Percentiles rank a stretch among this genome's conserved stretches.
These are phyloP conservation scores for Starmerella vaccinii DNA, from an alignment of 805 yeast species.

Conservation along the genomic window DNA sequence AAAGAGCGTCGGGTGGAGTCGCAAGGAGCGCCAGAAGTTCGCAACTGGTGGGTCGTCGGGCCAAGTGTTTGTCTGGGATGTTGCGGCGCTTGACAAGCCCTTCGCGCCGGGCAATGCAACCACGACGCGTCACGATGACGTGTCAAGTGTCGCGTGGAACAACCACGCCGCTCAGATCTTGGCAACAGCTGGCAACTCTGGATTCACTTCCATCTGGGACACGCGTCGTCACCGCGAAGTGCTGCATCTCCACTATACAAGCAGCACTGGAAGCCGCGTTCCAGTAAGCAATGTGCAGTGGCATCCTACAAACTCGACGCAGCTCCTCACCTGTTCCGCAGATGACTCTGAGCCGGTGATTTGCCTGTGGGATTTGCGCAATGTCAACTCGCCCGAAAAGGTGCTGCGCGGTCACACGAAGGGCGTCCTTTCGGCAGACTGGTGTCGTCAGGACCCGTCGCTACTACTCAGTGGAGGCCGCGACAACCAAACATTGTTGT, in stretches of 20 bases:
- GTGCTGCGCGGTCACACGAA: constrained; percentile 55
- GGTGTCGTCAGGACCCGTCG: constrained; percentile 78
- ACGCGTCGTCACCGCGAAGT: constrained; percentile 79
- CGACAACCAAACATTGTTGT: constrained; percentile 74
- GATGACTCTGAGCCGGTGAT: constrained; percentile 63
- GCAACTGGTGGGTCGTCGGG: constrained; percentile 87
- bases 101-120: constrained; percentile 65
- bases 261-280: constrained; percentile 40
- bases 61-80: constrained; percentile 85
- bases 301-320: constrained; percentile 88
- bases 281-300: constrained; percentile 76
- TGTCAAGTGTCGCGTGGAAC: constrained; percentile 83
- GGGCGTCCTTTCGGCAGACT: constrained; percentile 83
- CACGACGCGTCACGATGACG: constrained; percentile 64
- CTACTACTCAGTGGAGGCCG: constrained; percentile 83
- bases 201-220: constrained; percentile 91
- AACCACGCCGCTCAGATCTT: constrained; percentile 70
- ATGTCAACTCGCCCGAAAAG: constrained; percentile 79
- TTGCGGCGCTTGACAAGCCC: constrained; percentile 44
- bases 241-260: constrained; percentile 63
- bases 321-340: constrained; percentile 77
- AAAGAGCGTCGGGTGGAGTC: constrained; percentile 65
- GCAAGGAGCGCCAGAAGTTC: constrained; percentile 56
- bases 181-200: constrained; percentile 79
- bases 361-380: constrained; percentile 87